Conservation (phyloP, 2,329 filamentous ascomycete genomes). For the Sclerotinia subarctica region DNA sequence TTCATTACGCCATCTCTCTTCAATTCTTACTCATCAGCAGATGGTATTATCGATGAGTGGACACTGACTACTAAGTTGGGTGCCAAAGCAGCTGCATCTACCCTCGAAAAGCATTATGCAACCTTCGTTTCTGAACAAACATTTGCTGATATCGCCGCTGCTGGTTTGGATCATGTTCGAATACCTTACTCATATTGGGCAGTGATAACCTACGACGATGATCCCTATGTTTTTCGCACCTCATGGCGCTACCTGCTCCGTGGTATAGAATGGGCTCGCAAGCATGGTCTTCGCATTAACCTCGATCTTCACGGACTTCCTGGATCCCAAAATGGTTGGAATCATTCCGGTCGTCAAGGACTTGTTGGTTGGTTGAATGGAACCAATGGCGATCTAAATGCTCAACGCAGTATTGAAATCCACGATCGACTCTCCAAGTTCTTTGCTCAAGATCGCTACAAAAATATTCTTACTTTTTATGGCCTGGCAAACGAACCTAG, state of each 20-base stretch:
- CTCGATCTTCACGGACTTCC: slow-evolving; percentile 90
- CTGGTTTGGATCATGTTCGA: slow-evolving; percentile 93
- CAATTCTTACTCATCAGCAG: slow-evolving; percentile 51
- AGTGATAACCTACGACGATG: slow-evolving; percentile 75
- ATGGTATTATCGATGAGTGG: slow-evolving; percentile 79
- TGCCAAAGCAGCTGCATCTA: slow-evolving; percentile 56
- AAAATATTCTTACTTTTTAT: slow-evolving; percentile 88
- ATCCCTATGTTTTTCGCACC: slow-evolving; percentile 83
- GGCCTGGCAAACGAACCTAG: slow-evolving; percentile 92
- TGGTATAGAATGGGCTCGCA: slow-evolving; percentile 88
- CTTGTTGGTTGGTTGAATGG: slow-evolving; percentile 85
- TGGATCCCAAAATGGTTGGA: slow-evolving; percentile 96
- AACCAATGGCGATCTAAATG: slow-evolving; percentile 75
- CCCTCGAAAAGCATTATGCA: slow-evolving; percentile 88
- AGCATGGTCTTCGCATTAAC: slow-evolving; percentile 88
- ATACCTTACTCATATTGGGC: slow-evolving; percentile 97
- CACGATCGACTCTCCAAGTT: slow-evolving; percentile 86
- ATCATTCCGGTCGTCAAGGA: slow-evolving; percentile 85
- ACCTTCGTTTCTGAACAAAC: slow-evolving; percentile 81
- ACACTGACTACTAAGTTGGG: slow-evolving; percentile 73
- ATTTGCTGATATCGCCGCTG: slow-evolving; percentile 78
- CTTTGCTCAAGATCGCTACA: slow-evolving; percentile 90
- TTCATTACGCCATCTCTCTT: slow-evolving; percentile 96
- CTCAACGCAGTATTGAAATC: slow-evolving; percentile 76
- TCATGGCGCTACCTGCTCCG: slow-evolving; percentile 92